Evolutionary conservation across 345 rosid species (phyloP).

Genomic region (Gossypioides kirkii): DNA sequence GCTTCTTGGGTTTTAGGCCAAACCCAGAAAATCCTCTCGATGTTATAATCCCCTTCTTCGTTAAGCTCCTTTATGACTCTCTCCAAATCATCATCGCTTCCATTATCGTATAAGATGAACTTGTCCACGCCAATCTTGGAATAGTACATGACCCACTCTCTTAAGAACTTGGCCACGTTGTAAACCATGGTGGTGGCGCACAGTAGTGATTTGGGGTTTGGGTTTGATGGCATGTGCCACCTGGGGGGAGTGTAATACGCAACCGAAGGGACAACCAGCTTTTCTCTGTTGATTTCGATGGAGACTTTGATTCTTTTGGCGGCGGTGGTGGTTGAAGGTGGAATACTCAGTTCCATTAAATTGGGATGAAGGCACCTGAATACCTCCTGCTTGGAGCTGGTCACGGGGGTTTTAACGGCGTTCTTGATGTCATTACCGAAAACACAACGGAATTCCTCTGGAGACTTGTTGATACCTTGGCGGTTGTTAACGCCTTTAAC

Average conservation of each 20-base stretch:
- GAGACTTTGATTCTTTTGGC: slow-evolving; percentile 35
- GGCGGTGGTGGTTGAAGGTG: slow-evolving; percentile 4
- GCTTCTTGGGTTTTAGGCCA: slow-evolving; percentile 96
- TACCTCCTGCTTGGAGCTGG: slow-evolving; percentile 78
- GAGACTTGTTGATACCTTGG: slow-evolving; percentile 43
- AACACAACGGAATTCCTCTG: slow-evolving; percentile 52
- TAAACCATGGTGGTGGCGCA: slow-evolving; percentile 85
- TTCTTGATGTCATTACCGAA: slow-evolving; percentile 35
- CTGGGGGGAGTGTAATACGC: slow-evolving; percentile 51
- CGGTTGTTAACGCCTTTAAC: slow-evolving; percentile 71
- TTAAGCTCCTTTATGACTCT: slow-evolving; percentile 36
- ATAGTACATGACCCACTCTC: slow-evolving; percentile 79
- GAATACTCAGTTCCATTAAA: slow-evolving; percentile 16
- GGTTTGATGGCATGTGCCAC: slow-evolving; percentile 26
- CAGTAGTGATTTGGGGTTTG: slow-evolving; percentile 21
- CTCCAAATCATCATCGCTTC: slow-evolving; percentile 56
- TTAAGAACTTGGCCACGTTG: slow-evolving; percentile 66
- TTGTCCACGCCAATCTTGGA: slow-evolving; percentile 62
- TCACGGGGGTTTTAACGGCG: slow-evolving; percentile 51
- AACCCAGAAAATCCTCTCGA: slow-evolving; percentile 50
- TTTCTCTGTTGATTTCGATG: slow-evolving; percentile 37
- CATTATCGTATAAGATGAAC: slow-evolving; percentile 74
- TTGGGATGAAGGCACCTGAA: slow-evolving; percentile 69
- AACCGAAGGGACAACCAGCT: slow-evolving; percentile 48
- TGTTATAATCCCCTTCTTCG: slow-evolving; percentile 36